A percentile compares a stretch with the other conserved stretches of the same genome.
These are phyloP conservation scores for Cardamine resedifolia DNA, from an alignment of 345 rosid genomes.

Conservation along the genomic window DNA sequence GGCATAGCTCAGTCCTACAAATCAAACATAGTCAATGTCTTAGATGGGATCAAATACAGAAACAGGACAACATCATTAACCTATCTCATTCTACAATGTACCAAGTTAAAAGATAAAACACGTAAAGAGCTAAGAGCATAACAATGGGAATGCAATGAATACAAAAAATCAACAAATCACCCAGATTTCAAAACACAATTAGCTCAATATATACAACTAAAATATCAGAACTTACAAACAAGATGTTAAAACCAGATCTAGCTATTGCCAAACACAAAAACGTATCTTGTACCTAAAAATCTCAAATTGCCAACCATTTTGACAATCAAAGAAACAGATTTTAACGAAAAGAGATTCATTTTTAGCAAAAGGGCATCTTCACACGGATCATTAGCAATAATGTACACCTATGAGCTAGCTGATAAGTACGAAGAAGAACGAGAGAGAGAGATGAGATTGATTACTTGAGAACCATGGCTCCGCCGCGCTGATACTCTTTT, in stretches of 20 bases:
- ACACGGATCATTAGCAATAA: neutral
- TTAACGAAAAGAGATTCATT: neutral
- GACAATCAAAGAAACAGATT: neutral
- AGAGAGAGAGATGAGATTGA: conserved; percentile 16
- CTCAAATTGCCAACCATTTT: neutral
- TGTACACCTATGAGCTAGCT: neutral
- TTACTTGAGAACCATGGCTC: conserved; percentile 54
- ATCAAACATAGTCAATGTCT: neutral
- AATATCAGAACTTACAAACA: neutral
- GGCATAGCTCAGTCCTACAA: conserved; percentile 72
- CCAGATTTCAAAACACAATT: neutral
- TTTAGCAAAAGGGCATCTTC: neutral
- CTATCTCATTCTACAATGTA: neutral
- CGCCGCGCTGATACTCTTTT: conserved; percentile 31
- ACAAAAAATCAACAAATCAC: neutral
- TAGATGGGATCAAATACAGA: neutral
- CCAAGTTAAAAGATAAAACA: neutral
- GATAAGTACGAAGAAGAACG: neutral
- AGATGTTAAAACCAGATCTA: neutral
- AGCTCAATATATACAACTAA: neutral
- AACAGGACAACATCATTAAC: neutral
- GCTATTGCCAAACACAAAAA: neutral
- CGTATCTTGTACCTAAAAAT: neutral
- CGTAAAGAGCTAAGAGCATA: neutral
- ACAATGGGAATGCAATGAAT: neutral